Percentiles rank a stretch among this genome's conserved stretches.
Conservation (phyloP, 768 basidiomycete species). For the Lactarius deliciosus region DNA sequence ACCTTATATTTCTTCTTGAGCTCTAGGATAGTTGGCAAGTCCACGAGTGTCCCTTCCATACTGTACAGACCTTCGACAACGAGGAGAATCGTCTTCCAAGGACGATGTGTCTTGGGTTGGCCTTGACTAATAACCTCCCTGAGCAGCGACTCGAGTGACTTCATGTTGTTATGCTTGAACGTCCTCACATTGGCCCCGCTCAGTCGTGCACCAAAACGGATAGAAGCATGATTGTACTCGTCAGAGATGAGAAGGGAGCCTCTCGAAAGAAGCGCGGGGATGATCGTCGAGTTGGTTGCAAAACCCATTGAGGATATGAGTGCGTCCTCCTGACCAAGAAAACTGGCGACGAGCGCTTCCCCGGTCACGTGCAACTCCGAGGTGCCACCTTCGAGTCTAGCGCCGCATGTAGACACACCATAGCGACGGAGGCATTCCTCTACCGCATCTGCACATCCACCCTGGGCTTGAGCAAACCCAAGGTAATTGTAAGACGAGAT, state of each 20-base stretch:
- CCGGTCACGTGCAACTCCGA: conserved; percentile 77
- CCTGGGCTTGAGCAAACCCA: conserved; percentile 91
- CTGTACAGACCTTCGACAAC: conserved; percentile 96
- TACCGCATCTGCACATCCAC: conserved; percentile 93
- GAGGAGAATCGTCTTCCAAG: conserved; percentile 97
- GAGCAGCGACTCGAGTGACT: conserved; percentile 72
- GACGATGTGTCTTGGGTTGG: conserved; percentile 95
- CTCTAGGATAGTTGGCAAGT: conserved; percentile 78
- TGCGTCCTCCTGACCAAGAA: conserved; percentile 87
- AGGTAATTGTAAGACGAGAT: conserved; percentile 99
- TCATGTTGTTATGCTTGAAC: conserved; percentile 98
- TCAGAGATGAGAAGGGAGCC: conserved; percentile 96
- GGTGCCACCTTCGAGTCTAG: conserved; percentile 82
- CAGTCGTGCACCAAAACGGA: conserved; percentile 87
- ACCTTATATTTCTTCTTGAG: conserved; percentile 97
- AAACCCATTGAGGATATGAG: conserved; percentile 96
- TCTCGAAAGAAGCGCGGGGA: conserved; percentile 87
- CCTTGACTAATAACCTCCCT: conserved; percentile 95
- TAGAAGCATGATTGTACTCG: conserved; percentile 94
- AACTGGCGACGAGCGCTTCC: conserved; percentile 87
- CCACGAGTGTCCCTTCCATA: conserved; percentile 96
- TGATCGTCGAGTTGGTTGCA: conserved; percentile 89
- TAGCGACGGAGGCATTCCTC: conserved; percentile 80
- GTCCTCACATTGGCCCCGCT: conserved; percentile 86
- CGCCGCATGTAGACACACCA: conserved; percentile 74